Evolutionary conservation across 1,284 basidiomycete genomes (phyloP).

Genomic region (Apiotrichum laibachii): DNA sequence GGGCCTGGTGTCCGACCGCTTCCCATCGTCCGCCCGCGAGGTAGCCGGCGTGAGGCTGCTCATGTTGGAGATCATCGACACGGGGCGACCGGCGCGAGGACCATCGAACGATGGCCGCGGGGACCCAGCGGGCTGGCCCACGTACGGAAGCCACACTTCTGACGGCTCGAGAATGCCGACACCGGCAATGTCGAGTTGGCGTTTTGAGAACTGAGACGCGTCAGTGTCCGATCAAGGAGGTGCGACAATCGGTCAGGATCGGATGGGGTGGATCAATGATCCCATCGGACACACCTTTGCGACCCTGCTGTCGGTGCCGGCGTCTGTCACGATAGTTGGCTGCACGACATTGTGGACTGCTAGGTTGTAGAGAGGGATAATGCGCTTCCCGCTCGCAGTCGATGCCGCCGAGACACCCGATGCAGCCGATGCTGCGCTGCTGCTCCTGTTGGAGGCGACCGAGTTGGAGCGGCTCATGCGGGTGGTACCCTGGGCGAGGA

Average conservation of each 20-base stretch:
- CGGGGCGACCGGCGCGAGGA: constrained; percentile 21
- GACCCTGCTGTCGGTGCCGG: constrained; percentile 87
- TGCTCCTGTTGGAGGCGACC: constrained; percentile 22
- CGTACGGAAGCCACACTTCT: constrained; percentile 64
- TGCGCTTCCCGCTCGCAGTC: constrained; percentile 53
- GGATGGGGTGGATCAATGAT: background rate
- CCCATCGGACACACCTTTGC: constrained; percentile 58
- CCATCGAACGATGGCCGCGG: constrained; percentile 17
- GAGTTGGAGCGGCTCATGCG: constrained; percentile 28
- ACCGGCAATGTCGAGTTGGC: constrained; percentile 76
- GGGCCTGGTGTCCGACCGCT: constrained; percentile 28
- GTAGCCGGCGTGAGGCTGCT: constrained; percentile 32
- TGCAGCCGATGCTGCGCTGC: constrained; percentile 12
- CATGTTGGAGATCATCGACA: constrained; percentile 37
- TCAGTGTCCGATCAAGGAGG: constrained; percentile 2
- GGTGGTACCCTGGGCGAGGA: background rate
- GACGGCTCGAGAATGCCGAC: constrained; percentile 74
- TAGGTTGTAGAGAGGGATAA: constrained; percentile 91
- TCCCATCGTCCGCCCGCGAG: constrained; percentile 24
- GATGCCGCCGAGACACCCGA: constrained; percentile 1
- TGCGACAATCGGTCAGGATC: background rate
- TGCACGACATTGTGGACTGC: constrained; percentile 84
- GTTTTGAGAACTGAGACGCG: constrained; percentile 64
- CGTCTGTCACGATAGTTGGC: constrained; percentile 68
- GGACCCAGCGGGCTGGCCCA: constrained; percentile 7